Base-by-base conservation (phyloP, 2,329 filamentous ascomycete genomes). In the Clonostachys rhizophaga region DNA sequence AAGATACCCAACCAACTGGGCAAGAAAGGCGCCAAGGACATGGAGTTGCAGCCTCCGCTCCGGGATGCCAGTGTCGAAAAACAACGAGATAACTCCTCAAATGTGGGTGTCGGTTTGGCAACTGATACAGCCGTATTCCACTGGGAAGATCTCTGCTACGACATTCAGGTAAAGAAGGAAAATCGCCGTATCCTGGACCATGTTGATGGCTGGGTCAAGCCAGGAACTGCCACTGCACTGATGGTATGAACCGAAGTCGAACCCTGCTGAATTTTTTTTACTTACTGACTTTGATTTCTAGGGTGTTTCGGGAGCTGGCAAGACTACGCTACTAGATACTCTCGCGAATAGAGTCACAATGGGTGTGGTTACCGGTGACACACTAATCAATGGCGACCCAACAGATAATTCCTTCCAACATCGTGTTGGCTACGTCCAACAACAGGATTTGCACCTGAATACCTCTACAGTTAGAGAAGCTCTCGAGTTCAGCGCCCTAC, bases 191-290 rank as follows among this genome's bases (percentile, higher is more conserved):
- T 90, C 55, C 65, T 89, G 34, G 79, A 88, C 50, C 71, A 86
- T 47, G 83, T 88, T 8, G 81, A 86, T 55, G 84, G 85, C 7
- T 87, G 83, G 81, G 83, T 88, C 48, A 85, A 87, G 59, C 84
- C 85, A 5, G 84, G 84, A 45, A 87, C 83, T 20, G 64, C 86
- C 34, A 87, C 84, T 13, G 84, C 83, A 34, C 71, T 87, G 1
- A 87, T 87, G 84, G 86, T 30, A 30, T 30, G 24, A 10, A 9
- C 24, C 24, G 24, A 30, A 30, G 24, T 30, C 24, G 9, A 30
- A 10, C 24, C 24, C 24, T 30, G 24, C 24, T 30, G 8, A 9
- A 4, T 9, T 24, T 24, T 24, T 24, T 24, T 9, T 7, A 30
- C 24, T 30, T 30, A 30, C 24, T 30, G 24, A 30, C 24, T 30